phyloP scores from a whole-genome alignment of 2,329 filamentous ascomycete genomes.

The Aspergillus flavus region DNA sequence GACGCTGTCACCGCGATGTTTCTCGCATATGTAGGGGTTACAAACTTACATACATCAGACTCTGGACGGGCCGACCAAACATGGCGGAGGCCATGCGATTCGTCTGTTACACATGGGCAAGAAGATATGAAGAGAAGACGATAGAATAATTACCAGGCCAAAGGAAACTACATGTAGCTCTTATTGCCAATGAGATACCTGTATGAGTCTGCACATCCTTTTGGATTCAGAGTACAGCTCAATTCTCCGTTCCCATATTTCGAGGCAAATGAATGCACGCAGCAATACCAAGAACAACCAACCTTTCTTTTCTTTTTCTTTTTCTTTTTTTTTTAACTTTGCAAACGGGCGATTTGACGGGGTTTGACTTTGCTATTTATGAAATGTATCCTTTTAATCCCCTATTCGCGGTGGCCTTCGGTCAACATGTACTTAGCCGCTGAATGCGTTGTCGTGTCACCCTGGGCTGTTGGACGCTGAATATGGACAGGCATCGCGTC shows the following conservation, averaged over 20 bases:
- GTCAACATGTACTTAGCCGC: conserved; percentile 25
- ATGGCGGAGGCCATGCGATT: conserved; percentile 21
- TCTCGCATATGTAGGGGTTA: conserved; percentile 16
- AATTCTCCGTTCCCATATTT: neutral
- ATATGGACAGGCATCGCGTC: neutral
- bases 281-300: neutral
- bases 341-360: neutral
- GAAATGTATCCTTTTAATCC: conserved; percentile 18
- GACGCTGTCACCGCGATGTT: conserved; percentile 4
- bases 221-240: neutral
- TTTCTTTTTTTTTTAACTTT: conserved; percentile 5
- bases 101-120: conserved; percentile 16
- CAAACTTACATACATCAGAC: conserved; percentile 20
- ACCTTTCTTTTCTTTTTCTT: neutral
- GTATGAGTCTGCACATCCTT: neutral
- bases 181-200: neutral
- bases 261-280: neutral
- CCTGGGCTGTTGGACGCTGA: conserved; percentile 7
- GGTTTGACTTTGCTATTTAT: conserved; percentile 1
- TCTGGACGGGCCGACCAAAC: conserved; percentile 17
- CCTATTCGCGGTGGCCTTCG: conserved; percentile 23
- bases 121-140: neutral
- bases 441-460: conserved; percentile 28
- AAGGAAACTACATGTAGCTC: neutral
- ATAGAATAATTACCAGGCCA: neutral